Evolutionary conservation across 2,329 filamentous ascomycete genomes (phyloP), one percentile per base, ranked within the genome.

Genomic region (Mariannaea sp.): DNA sequence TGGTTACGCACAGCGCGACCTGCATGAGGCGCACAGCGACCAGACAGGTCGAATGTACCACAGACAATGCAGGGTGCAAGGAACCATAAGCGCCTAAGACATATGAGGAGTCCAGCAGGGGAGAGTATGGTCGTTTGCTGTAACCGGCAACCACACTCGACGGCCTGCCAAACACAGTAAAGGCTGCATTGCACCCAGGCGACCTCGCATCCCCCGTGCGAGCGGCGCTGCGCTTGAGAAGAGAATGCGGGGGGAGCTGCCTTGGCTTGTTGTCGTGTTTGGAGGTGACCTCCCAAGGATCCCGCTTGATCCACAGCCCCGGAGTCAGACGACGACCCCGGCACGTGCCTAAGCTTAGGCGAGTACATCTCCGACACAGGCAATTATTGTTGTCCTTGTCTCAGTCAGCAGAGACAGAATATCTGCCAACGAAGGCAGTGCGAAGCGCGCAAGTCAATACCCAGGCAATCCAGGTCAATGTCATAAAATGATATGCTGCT

Each of bases 291-390:
- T n/a, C n/a, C n/a, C n/a, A n/a, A n/a, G n/a, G n/a, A n/a, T n/a
- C n/a, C 64, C 64, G 63, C 64, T 62, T 66, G 64, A 66, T 66
- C 64, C 60, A 62, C 64, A 56, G n/a, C n/a, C n/a, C n/a, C n/a
- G n/a, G 49, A 66, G 64, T 66, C 64, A 66, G 64, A 66, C 64
- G 64, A 66, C 64, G 59, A 61, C 61, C 62, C 64, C 61, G 56
- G 64, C 64, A 66, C 64, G 64, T 66, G 64, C 64, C 61, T 54
- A 33, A 30, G 13, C 7, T 32, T 12, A 32, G 29, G 7, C 13
- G 8, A 24, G 22, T 32, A 29, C 9, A 32, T 5, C 7, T 6
- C 5, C 7, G 9, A 46, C 54, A 55, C 53, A 47, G 36, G 17
- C 38, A 54, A 50, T 48, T 47, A 45, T 40, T 40, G 27, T 49